phyloP scores from a whole-genome alignment of 176 grass and related monocot species.

The Tuctoria greenei region DNA sequence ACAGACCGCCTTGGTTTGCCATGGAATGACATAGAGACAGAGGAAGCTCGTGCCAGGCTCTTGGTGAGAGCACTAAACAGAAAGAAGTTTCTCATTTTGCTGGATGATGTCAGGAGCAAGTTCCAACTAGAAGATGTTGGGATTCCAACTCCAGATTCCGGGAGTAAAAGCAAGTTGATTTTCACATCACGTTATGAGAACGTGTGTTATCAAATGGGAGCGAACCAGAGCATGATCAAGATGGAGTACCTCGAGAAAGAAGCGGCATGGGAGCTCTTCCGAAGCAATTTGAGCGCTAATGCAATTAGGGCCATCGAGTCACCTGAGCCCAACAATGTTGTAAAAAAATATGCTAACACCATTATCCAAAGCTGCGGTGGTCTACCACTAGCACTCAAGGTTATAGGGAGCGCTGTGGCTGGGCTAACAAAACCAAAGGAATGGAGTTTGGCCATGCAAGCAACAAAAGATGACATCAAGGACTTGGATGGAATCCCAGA shows the following conservation, averaged over 20 bases:
- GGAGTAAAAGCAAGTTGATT: slow-evolving; percentile 49
- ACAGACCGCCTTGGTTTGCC: slow-evolving; percentile 44
- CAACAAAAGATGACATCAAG: too few species aligned
- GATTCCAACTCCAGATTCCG: slow-evolving; percentile 42
- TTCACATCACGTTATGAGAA: slow-evolving; percentile 38
- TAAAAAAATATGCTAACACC: slow-evolving; percentile 33
- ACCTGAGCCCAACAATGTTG: slow-evolving; percentile 8
- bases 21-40: slow-evolving; percentile 39
- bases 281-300: slow-evolving; percentile 40
- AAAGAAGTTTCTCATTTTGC: slow-evolving; percentile 58
- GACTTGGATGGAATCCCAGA: too few species aligned
- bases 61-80: slow-evolving; percentile 41
- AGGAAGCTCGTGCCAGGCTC: slow-evolving; percentile 37
- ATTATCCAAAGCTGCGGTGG: too few species aligned
- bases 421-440: too few species aligned
- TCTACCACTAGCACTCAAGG: too few species aligned
- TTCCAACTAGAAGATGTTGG: slow-evolving; percentile 49
- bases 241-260: slow-evolving; percentile 37
- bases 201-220: slow-evolving; percentile 61
- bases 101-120: slow-evolving; percentile 48
- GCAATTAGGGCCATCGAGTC: slow-evolving; percentile 5
- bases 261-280: slow-evolving; percentile 50
- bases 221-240: slow-evolving; percentile 34
- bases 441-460: too few species aligned
- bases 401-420: too few species aligned